These are phyloP conservation scores for Pisolithus albus DNA, from an alignment of 768 basidiomycete species.

Conservation along the genomic window DNA sequence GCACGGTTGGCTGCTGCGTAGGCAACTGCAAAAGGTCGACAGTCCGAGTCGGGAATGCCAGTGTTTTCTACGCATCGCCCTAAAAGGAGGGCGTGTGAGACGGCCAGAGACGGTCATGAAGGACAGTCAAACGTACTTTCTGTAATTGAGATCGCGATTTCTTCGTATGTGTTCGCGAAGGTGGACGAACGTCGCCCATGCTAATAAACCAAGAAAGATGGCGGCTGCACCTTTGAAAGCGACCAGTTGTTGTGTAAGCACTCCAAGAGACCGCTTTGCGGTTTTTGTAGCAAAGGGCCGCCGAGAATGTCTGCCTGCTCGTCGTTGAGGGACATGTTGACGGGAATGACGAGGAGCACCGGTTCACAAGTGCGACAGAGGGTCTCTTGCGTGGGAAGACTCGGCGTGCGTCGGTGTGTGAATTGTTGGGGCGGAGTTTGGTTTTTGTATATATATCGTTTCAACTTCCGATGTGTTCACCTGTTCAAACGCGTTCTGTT, in stretches of 20 bases:
- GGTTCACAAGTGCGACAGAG: not conserved
- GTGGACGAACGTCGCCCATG: slow-evolving; percentile 28
- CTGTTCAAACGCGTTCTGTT: not conserved
- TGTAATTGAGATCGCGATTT: slow-evolving; percentile 59
- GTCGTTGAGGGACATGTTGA: slow-evolving; percentile 45
- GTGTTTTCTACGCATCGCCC: slow-evolving; percentile 68
- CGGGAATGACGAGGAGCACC: slow-evolving; percentile 11
- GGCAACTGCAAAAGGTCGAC: slow-evolving; percentile 82
- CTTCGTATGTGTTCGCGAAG: slow-evolving; percentile 43
- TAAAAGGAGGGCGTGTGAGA: slow-evolving; percentile 24
- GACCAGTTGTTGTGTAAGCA: slow-evolving; percentile 31
- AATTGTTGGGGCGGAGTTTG: not conserved
- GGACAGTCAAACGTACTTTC: slow-evolving; percentile 42
- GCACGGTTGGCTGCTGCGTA: slow-evolving; percentile 62
- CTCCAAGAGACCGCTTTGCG: slow-evolving; percentile 17
- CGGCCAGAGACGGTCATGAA: not conserved
- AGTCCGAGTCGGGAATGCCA: slow-evolving; percentile 79
- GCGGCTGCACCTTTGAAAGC: slow-evolving; percentile 33
- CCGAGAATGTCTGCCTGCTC: slow-evolving; percentile 72
- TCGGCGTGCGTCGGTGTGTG: not conserved
- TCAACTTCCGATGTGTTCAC: not conserved
- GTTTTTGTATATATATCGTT: not conserved
- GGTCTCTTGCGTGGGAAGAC: not conserved
- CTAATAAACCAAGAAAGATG: slow-evolving; percentile 29
- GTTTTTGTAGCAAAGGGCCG: slow-evolving; percentile 39